Evolutionary conservation across 176 grass and related monocot genomes (phyloP).

Genomic region (Zea luxurians): DNA sequence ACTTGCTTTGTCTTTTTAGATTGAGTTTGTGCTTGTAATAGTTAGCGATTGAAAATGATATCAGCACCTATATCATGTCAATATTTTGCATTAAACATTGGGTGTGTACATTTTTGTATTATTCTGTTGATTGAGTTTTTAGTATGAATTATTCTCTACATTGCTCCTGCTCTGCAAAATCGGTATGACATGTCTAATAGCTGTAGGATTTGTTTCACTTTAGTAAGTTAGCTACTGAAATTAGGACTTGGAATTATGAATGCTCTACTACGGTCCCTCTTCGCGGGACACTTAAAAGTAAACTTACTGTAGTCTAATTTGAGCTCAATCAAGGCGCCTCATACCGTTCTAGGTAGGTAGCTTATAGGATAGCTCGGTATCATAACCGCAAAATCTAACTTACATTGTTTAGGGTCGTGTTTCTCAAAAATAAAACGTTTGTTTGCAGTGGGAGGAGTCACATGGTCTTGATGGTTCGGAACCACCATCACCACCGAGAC

Average conservation of each 20-base stretch:
- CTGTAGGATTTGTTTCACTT: neutral
- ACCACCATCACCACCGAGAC: conserved; percentile 28
- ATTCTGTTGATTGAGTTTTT: neutral
- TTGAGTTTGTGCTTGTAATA: neutral
- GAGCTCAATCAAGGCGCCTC: neutral
- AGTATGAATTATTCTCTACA: conserved; percentile 12
- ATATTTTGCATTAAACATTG: no score
- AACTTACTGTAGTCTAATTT: neutral
- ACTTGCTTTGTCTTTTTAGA: neutral
- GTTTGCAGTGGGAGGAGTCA: conserved; percentile 49
- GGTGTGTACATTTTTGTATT: no score
- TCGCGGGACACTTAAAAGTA: neutral
- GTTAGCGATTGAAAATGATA: neutral
- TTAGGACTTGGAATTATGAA: neutral
- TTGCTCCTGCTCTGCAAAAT: neutral
- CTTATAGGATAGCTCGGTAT: conserved; percentile 23
- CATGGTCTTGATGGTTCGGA: conserved; percentile 32
- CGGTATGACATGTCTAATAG: neutral
- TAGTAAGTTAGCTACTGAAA: conserved; percentile 11
- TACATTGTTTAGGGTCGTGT: neutral
- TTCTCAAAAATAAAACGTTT: conserved; percentile 8
- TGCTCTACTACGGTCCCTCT: conserved; percentile 5
- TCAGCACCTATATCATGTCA: no score
- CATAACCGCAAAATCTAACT: neutral
- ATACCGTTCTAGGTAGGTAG: neutral